Evolutionary conservation across 148 eudicot species (phyloP), one percentile per base, ranked within the genome.

Genomic region (Arbutus unedo): DNA sequence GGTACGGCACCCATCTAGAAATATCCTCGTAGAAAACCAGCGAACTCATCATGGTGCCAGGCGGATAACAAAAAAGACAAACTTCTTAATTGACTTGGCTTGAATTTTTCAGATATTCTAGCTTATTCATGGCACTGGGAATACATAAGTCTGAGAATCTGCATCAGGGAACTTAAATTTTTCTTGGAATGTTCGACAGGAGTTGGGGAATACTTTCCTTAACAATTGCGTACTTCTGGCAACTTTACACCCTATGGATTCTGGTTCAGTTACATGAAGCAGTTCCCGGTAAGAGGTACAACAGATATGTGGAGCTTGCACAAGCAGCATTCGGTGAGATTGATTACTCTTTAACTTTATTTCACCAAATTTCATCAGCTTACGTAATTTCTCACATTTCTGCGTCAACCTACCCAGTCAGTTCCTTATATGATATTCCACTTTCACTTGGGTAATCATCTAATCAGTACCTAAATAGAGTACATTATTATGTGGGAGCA

Each of bases 261-360:
- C 90, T 96, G 14, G 97, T 96, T 87, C 99, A 96, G 88, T 90
- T 96, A n/a, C 99, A 96, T 86, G 99, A 96, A 88, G 99, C 99
- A 80, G 99, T 94, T 79, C 99, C 99, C 1, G 99, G 99, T 31
- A 96, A 93, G 89, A 82, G 99, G 81, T 94, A 96, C 90, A 96
- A 96, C 88, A 82, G 99, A 96, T 96, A 96, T 25, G 94, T 96
- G 45, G 99, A 96, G 85, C 92, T 96, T 62, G 98, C 99, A 51
- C 94, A 96, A 77, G 99, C 99, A 81, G 99, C 99, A 62, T 96
- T 96, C 82, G 99, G 99, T 96, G 82, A 86, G 91, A 50, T 74
- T 47, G 6, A 51, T 3, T 74, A 38, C 78, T 76, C 6, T 23
- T 25, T 2, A 31, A 66, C 53, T 74, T 21, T 48, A 21, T 51